Evolutionary conservation across 257 asterid species (phyloP).

Genomic region (Orobanche coerulescens): DNA sequence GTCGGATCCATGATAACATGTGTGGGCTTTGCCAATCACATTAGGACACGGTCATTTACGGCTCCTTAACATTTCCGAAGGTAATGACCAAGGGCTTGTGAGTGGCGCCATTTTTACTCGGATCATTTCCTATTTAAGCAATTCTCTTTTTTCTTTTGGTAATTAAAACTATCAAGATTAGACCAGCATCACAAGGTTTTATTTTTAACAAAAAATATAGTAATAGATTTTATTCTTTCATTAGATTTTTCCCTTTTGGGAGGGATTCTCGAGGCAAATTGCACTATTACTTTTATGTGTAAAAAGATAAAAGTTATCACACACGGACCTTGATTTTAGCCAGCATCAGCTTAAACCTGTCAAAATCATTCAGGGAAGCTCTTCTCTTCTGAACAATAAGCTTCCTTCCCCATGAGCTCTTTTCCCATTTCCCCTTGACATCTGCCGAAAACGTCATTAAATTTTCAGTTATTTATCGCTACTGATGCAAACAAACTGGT

Average conservation of each 20-base stretch:
- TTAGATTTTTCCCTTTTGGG: no score
- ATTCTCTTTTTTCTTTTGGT: no score
- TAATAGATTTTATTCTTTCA: no score
- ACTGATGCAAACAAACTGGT: neutral
- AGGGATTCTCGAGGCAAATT: no score
- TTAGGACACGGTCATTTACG: no score
- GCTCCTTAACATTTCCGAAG: no score
- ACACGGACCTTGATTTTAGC: slow-evolving; percentile 74
- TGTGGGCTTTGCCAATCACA: no score
- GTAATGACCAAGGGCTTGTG: no score
- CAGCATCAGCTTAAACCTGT: slow-evolving; percentile 79
- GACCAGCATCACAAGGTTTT: neutral
- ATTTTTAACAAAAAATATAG: no score
- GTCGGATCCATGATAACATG: no score
- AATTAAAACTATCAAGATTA: neutral
- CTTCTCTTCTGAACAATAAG: slow-evolving; percentile 87
- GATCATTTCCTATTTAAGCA: neutral
- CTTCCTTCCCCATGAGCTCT: slow-evolving; percentile 95
- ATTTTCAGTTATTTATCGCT: neutral
- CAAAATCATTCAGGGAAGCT: slow-evolving; percentile 71
- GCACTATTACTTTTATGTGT: no score
- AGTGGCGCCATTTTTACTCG: neutral
- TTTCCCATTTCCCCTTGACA: slow-evolving; percentile 87
- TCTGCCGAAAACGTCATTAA: slow-evolving; percentile 30
- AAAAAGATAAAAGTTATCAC: neutral